phyloP scores from a whole-genome alignment of 352 stramenopile species.

The Nothophytophthora sp. region DNA sequence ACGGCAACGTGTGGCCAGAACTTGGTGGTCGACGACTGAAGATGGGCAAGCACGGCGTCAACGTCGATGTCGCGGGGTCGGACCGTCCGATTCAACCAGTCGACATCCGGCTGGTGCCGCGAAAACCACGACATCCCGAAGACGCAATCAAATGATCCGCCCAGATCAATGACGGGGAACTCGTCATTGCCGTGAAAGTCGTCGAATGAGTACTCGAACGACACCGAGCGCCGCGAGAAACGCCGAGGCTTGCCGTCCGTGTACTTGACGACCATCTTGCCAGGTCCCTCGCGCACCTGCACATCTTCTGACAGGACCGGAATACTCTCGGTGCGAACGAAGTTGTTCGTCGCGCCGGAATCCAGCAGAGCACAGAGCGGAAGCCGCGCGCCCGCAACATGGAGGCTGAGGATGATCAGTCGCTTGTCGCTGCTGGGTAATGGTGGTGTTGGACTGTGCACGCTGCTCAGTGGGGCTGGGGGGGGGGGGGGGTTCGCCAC shows the following conservation, averaged over 20 bases:
- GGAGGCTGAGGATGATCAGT: constrained; percentile 16
- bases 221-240: constrained; percentile 2
- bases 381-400: constrained; percentile 5
- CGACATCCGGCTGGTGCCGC: constrained; percentile 23
- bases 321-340: constrained; percentile 14
- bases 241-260: constrained; percentile 15
- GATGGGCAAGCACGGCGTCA: constrained; percentile 7
- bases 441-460: constrained; percentile 16
- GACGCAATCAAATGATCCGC: constrained; percentile 26
- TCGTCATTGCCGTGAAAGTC: constrained; percentile 13
- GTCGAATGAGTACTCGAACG: constrained; percentile 19
- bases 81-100: constrained; percentile 18
- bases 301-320: constrained; percentile 13
- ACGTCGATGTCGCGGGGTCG: constrained; percentile 12
- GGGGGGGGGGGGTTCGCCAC: no score
- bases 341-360: constrained; percentile 25
- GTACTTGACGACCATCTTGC: constrained; percentile 16
- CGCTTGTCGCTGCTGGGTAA: constrained; percentile 6
- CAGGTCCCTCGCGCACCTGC: constrained; percentile 2
- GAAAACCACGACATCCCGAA: constrained; percentile 29
- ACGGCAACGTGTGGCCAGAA: neutral
- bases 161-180: constrained; percentile 34
- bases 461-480: no score
- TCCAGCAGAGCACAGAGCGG: constrained; percentile 16
- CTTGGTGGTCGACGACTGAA: neutral